Conservation (phyloP, 352 stramenopile genomes). For the Phytophthora pseudosyringae region DNA sequence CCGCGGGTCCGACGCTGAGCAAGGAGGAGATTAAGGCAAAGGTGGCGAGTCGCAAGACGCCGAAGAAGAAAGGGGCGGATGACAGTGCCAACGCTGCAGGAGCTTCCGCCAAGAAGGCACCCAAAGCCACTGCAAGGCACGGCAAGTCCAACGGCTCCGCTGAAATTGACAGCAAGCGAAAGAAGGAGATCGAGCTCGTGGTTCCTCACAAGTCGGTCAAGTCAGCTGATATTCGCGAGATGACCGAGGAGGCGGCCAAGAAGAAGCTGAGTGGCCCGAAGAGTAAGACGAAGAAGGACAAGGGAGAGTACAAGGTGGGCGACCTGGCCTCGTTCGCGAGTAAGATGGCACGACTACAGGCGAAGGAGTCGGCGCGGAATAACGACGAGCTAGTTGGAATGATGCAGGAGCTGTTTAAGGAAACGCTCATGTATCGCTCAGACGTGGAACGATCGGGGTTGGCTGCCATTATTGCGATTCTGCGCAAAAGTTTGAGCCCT, state of each 20-base stretch:
- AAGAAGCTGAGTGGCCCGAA: conserved; percentile 53
- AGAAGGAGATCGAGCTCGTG: conserved; percentile 83
- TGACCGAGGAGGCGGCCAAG: conserved; percentile 70
- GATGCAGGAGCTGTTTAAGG: conserved; percentile 74
- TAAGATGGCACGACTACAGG: conserved; percentile 65
- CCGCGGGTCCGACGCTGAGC: conserved; percentile 41
- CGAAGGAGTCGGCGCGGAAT: conserved; percentile 78
- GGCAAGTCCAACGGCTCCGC: conserved; percentile 32
- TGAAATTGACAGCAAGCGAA: conserved; percentile 78
- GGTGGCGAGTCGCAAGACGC: conserved; percentile 70
- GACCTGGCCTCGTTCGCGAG: conserved; percentile 61
- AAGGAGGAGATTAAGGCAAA: conserved; percentile 86
- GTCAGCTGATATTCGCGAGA: conserved; percentile 76
- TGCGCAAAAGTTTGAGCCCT: conserved; percentile 76
- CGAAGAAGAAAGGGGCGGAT: conserved; percentile 63
- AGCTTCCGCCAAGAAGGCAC: conserved; percentile 45
- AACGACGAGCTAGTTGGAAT: conserved; percentile 80
- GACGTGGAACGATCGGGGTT: conserved; percentile 75
- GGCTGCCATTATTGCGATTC: conserved; percentile 63
- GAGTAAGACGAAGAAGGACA: conserved; percentile 64
- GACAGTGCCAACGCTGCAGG: conserved; percentile 25
- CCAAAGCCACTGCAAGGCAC: conserved; percentile 40
- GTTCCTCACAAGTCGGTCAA: conserved; percentile 82
- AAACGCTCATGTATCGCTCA: conserved; percentile 72
- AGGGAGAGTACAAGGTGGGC: conserved; percentile 70